Percentiles rank a stretch among this genome's conserved stretches.
phyloP scores from a whole-genome alignment of 257 asterid genomes.

The Cordia subcordata region DNA sequence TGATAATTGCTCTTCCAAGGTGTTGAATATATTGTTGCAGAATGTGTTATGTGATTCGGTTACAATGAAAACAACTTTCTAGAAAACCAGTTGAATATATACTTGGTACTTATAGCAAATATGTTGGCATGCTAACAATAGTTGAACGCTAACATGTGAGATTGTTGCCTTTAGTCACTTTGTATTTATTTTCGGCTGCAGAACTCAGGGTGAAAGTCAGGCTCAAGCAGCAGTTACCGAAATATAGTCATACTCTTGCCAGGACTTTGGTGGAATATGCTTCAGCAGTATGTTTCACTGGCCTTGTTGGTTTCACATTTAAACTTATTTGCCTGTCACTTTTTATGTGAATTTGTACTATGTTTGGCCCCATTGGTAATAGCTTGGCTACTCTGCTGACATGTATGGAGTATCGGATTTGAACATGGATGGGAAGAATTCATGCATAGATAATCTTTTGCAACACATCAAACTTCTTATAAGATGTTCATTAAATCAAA shows the following conservation, averaged over 20 bases:
- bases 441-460: background rate
- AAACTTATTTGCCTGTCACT: background rate
- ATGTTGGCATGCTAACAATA: background rate
- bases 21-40: too few species aligned
- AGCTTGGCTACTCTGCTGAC: too few species aligned
- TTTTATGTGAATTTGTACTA: background rate
- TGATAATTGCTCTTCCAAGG: too few species aligned
- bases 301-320: constrained; percentile 7
- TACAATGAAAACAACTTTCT: too few species aligned
- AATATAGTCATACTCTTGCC: constrained; percentile 78
- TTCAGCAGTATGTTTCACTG: constrained; percentile 69
- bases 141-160: background rate
- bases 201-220: constrained; percentile 52
- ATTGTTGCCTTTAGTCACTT: background rate
- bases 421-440: background rate
- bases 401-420: too few species aligned
- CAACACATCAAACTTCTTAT: background rate
- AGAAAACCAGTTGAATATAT: too few species aligned
- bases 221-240: constrained; percentile 36
- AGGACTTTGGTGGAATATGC: constrained; percentile 81
- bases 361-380: background rate
- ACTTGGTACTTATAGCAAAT: background rate
- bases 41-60: too few species aligned
- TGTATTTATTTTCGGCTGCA: constrained; percentile 27
- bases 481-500: background rate